Conservation (phyloP, 129 eudicot species). For the Helianthus tuberosus region DNA sequence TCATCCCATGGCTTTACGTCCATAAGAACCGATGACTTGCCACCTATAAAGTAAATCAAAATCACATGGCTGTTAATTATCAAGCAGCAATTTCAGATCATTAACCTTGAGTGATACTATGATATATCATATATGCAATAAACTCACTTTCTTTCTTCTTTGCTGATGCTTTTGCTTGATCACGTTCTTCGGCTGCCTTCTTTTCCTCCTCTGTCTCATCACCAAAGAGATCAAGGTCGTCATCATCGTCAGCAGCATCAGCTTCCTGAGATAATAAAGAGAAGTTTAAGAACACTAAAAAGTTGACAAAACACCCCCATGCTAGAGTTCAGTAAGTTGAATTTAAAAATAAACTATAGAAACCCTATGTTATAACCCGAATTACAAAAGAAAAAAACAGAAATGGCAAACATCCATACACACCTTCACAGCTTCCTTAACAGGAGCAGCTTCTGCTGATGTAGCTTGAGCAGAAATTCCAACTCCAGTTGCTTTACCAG, state of each 20-base stretch:
- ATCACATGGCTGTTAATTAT: slow-evolving; percentile 1
- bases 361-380: background rate
- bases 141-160: slow-evolving; percentile 96
- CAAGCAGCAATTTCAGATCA: background rate
- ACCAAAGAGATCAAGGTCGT: slow-evolving; percentile 95
- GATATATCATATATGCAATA: background rate
- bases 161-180: slow-evolving; percentile 72
- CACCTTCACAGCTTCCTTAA: slow-evolving; percentile 55
- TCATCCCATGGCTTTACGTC: slow-evolving; percentile 51
- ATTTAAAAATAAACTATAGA: background rate
- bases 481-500: slow-evolving; percentile 82
- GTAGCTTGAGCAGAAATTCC: slow-evolving; percentile 47
- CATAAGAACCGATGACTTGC: slow-evolving; percentile 46
- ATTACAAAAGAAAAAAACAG: background rate
- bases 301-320: background rate
- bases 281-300: slow-evolving; percentile 5
- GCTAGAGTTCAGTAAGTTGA: background rate
- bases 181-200: slow-evolving; percentile 94
- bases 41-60: slow-evolving; percentile 50
- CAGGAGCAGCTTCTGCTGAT: slow-evolving; percentile 59
- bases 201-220: slow-evolving; percentile 96
- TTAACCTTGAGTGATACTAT: background rate
- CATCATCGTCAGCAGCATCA: slow-evolving; percentile 70
- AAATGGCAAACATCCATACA: slow-evolving; percentile 19
- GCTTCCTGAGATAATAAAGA: slow-evolving; percentile 46